These are phyloP conservation scores for Massariosphaeria phaeospora DNA, from an alignment of 495 filamentous ascomycete genomes.

Conservation along the genomic window DNA sequence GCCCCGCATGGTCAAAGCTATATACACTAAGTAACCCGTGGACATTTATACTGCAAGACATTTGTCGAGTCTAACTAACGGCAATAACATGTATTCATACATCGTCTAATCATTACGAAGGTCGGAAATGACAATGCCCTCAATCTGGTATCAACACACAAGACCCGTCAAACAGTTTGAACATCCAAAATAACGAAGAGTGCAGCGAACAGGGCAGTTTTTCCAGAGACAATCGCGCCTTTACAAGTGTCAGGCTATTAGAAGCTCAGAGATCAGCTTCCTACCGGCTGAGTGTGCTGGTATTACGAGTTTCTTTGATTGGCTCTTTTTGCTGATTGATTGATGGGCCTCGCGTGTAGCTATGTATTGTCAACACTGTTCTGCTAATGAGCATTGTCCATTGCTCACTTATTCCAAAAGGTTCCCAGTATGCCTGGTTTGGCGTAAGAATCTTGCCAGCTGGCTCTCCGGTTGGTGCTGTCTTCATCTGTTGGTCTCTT, in stretches of 20 bases:
- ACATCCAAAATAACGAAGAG: neutral
- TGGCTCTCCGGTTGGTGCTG: constrained; percentile 8
- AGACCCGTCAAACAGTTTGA: neutral
- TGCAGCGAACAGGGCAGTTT: constrained; percentile 1
- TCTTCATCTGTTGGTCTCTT: constrained; percentile 19
- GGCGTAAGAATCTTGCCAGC: constrained; percentile 14
- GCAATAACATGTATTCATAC: neutral
- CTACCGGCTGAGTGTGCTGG: constrained; percentile 23
- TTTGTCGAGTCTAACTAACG: too few species aligned
- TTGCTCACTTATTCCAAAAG: constrained; percentile 28
- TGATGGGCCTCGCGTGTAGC: constrained; percentile 22
- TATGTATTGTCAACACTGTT: constrained; percentile 39
- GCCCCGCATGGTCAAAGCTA: too few species aligned
- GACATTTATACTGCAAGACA: too few species aligned
- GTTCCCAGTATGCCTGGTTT: constrained; percentile 21
- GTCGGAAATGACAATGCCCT: too few species aligned
- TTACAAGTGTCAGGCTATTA: constrained; percentile 12
- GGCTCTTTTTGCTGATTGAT: neutral
- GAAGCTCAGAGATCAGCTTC: neutral
- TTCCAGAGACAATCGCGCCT: constrained; percentile 13
- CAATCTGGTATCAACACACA: too few species aligned
- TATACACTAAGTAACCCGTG: too few species aligned
- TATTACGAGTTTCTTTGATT: constrained; percentile 15
- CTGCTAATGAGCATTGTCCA: constrained; percentile 3
- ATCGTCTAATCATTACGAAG: neutral